Conservation (phyloP, 2,329 filamentous ascomycete genomes). For the Ophiocordyceps polyrhachis-furcata region DNA sequence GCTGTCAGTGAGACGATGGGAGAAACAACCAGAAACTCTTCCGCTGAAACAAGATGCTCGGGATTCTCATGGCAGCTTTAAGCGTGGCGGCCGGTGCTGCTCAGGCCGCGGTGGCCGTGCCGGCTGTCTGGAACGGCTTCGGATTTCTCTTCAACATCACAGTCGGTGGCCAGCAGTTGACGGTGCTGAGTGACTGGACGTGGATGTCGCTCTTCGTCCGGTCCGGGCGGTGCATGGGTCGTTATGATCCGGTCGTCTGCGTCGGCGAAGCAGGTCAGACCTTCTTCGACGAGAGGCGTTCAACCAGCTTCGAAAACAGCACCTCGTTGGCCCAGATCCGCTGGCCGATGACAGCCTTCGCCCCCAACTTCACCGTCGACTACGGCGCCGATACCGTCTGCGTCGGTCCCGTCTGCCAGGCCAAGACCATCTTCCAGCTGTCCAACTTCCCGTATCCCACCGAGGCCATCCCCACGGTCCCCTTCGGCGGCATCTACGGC, state of each 20-base stretch:
- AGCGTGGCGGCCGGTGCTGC: neutral
- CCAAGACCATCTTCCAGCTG: neutral
- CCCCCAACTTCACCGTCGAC: conserved; percentile 1
- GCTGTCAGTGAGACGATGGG: neutral
- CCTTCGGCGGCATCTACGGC: neutral
- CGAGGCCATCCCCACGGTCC: neutral
- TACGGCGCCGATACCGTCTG: neutral
- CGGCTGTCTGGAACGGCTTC: conserved; percentile 1
- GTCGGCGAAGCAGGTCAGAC: neutral
- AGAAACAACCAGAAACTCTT: neutral
- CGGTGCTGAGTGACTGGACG: conserved; percentile 1
- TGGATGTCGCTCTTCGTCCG: conserved; percentile 1
- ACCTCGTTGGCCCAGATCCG: neutral
- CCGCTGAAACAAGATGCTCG: too few relatives aligned
- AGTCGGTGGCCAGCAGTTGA: neutral
- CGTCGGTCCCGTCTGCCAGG: neutral
- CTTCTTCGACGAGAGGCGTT: neutral
- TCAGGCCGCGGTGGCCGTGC: neutral
- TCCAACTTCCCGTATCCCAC: neutral
- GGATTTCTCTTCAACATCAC: conserved; percentile 1
- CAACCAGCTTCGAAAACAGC: neutral
- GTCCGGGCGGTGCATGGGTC: conserved; percentile 1
- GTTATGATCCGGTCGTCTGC: neutral
- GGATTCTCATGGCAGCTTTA: neutral
- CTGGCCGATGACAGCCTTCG: conserved; percentile 1